These are phyloP conservation scores for Boletellus dicymbophilus DNA, from an alignment of 1,284 basidiomycete genomes.

Conservation along the genomic window DNA sequence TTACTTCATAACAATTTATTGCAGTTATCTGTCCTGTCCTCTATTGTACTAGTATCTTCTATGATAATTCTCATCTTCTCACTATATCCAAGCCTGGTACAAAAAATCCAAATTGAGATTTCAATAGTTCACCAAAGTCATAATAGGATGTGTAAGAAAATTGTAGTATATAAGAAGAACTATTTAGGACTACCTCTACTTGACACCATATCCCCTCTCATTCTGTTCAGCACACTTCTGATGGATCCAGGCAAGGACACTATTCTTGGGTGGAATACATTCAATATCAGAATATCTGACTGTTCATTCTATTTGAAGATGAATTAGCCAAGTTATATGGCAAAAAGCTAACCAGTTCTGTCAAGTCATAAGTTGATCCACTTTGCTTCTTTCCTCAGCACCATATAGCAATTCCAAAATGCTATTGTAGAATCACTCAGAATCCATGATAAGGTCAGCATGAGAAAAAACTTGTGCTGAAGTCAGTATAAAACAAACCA, in stretches of 20 bases:
- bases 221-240: not conserved
- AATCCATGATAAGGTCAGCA: not conserved
- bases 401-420: not conserved
- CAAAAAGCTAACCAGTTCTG: not conserved
- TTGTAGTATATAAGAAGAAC: too few species aligned
- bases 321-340: too few species aligned
- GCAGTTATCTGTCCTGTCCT: too few species aligned
- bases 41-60: too few species aligned
- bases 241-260: not conserved
- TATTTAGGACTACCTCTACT: too few species aligned
- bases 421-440: not conserved
- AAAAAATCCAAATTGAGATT: too few species aligned
- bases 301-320: not conserved
- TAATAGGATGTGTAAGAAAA: too few species aligned
- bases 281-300: not conserved
- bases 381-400: not conserved
- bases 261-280: not conserved
- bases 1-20: too few species aligned
- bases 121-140: too few species aligned
- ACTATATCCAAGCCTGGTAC: too few species aligned
- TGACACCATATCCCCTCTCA: too few species aligned
- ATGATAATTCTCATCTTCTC: too few species aligned
- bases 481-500: not conserved
- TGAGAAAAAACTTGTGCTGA: slow-evolving; percentile 3
- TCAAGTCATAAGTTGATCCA: not conserved